phyloP scores from a whole-genome alignment of 176 grass and related monocot genomes.

The Oryza coarctata region DNA sequence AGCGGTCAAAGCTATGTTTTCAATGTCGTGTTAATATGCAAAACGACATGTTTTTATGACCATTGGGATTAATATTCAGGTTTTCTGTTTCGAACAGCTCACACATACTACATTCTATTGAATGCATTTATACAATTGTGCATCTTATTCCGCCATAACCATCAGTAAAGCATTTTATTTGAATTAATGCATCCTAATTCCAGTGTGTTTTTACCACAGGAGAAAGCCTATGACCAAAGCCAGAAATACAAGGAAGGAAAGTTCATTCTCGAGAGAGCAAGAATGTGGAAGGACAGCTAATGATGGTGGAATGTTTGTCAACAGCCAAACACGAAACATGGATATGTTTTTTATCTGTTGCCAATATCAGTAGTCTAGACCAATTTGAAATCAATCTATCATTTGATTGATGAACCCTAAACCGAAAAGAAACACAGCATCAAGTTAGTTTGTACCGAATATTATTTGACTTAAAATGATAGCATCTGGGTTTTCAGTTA shows the following conservation, averaged over 20 bases:
- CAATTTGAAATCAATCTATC: neutral
- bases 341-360: neutral
- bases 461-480: neutral
- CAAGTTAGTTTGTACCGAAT: neutral
- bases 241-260: conserved; percentile 84
- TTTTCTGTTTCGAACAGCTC: neutral
- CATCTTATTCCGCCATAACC: neutral
- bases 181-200: neutral
- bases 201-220: conserved; percentile 35
- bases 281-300: conserved; percentile 57
- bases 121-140: neutral
- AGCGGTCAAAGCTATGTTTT: neutral
- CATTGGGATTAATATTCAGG: neutral
- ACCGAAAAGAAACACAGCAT: neutral
- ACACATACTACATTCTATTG: neutral
- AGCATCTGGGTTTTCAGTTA: neutral
- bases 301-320: neutral
- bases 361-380: neutral
- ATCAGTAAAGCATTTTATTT: neutral
- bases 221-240: conserved; percentile 63
- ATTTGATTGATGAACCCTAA: neutral
- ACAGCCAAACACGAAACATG: neutral
- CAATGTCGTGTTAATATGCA: neutral
- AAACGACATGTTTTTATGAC: neutral
- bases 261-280: conserved; percentile 64